These are phyloP conservation scores for Geotrichum citri-aurantii DNA, from an alignment of 1,139 yeast genomes.

Conservation along the genomic window DNA sequence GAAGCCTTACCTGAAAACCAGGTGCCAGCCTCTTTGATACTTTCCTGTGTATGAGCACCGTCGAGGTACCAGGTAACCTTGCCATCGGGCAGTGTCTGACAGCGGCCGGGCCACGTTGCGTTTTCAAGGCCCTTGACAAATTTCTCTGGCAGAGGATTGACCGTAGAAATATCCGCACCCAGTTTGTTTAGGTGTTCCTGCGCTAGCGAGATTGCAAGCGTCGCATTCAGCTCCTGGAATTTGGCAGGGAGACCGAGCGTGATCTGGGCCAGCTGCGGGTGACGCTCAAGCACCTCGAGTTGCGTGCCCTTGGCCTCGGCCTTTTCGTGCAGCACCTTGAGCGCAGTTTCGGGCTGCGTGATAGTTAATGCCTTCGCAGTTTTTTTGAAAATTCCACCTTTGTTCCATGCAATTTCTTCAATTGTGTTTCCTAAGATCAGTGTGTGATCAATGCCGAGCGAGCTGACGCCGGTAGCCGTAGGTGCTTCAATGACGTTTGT, in stretches of 20 bases:
- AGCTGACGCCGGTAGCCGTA: constrained; percentile 77
- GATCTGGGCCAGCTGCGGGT: constrained; percentile 31
- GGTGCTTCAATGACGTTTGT: constrained; percentile 82
- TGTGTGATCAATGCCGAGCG: constrained; percentile 90
- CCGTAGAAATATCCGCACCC: constrained; percentile 35
- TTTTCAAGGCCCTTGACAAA: constrained; percentile 59
- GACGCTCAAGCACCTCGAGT: constrained; percentile 48
- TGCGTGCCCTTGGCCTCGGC: constrained; percentile 55
- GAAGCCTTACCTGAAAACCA: constrained; percentile 59
- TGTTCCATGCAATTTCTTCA: constrained; percentile 92
- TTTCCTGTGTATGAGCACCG: constrained; percentile 94
- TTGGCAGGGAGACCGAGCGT: constrained; percentile 80
- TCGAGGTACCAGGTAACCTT: constrained; percentile 73
- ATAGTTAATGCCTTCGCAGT: constrained; percentile 64
- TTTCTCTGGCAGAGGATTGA: constrained; percentile 48
- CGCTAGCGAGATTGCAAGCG: constrained; percentile 76
- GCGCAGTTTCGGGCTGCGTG: constrained; percentile 49
- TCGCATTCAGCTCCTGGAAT: constrained; percentile 81
- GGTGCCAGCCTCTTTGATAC: constrained; percentile 67
- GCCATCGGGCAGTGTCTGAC: constrained; percentile 59
- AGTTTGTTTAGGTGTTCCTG: constrained; percentile 52
- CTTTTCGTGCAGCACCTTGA: constrained; percentile 47
- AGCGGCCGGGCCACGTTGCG: constrained; percentile 91
- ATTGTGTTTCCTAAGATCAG: constrained; percentile 82
- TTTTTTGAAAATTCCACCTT: constrained; percentile 83